phyloP scores from a whole-genome alignment of 257 asterid genomes.

The Jaltomata sinuosa region DNA sequence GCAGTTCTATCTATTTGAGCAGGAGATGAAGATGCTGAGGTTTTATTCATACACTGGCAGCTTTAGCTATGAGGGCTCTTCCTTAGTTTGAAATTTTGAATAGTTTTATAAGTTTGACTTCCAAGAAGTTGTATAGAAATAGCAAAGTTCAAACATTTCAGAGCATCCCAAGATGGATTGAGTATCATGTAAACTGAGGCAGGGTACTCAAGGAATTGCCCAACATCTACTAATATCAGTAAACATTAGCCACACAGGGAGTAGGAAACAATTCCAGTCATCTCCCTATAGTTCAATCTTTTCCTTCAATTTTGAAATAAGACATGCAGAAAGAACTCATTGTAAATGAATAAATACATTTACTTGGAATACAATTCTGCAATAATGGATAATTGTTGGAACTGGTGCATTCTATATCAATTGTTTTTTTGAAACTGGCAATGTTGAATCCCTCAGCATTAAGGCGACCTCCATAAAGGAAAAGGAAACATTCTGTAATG shows the following conservation, averaged over 20 bases:
- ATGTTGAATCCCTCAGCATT: too few species aligned
- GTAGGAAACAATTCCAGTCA: neutral
- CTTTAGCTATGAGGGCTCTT: neutral
- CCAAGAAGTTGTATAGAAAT: neutral
- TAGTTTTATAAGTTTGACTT: neutral
- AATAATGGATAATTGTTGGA: neutral
- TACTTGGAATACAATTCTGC: neutral
- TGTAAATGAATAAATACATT: neutral
- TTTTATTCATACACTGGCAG: neutral
- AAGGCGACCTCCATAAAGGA: too few species aligned
- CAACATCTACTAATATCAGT: neutral
- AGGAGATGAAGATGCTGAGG: neutral
- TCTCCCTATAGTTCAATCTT: neutral
- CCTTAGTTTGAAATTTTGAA: neutral
- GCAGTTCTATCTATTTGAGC: neutral
- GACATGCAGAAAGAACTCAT: neutral
- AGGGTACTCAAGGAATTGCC: neutral
- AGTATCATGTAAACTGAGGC: neutral
- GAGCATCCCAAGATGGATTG: neutral
- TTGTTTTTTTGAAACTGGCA: too few species aligned
- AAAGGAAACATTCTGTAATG: neutral
- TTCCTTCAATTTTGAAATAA: neutral
- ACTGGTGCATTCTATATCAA: too few species aligned
- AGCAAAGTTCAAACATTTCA: neutral
- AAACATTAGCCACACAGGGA: neutral